Conservation (phyloP, 2,329 filamentous ascomycete species). For the Calycina herbarum region DNA sequence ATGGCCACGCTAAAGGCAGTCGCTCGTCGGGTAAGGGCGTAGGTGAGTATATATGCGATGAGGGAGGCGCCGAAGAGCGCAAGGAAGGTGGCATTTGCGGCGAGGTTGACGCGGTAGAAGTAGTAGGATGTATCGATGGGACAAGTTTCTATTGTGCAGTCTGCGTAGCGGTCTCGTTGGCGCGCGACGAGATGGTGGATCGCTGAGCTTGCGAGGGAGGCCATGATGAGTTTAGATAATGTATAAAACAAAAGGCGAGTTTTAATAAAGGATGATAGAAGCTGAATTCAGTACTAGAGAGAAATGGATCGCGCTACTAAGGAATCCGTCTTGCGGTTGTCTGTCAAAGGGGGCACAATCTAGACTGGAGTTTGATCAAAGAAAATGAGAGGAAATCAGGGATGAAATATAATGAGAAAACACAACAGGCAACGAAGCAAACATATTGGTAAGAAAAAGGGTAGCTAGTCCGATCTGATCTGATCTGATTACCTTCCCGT, state of each 20-base stretch:
- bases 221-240: slow-evolving; percentile 15
- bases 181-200: slow-evolving; percentile 14
- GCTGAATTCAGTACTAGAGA: background rate
- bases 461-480: too few species aligned
- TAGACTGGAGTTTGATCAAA: too few species aligned
- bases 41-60: slow-evolving; percentile 44
- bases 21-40: slow-evolving; percentile 47
- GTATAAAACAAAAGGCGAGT: background rate
- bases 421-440: too few species aligned
- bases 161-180: slow-evolving; percentile 10
- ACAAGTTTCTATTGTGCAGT: slow-evolving; percentile 42
- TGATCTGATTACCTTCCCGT: too few species aligned
- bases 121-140: slow-evolving; percentile 44
- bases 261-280: background rate
- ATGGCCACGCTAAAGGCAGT: slow-evolving; percentile 55
- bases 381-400: too few species aligned
- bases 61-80: slow-evolving; percentile 49
- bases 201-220: slow-evolving; percentile 10
- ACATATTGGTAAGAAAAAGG: too few species aligned
- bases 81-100: slow-evolving; percentile 53
- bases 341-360: too few species aligned
- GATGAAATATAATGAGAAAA: too few species aligned
- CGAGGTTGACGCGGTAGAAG: slow-evolving; percentile 53
- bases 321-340: too few species aligned
- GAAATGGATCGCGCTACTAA: background rate